These are phyloP conservation scores for Chenopodium suecicum DNA, from an alignment of 148 eudicot genomes.

Conservation along the genomic window DNA sequence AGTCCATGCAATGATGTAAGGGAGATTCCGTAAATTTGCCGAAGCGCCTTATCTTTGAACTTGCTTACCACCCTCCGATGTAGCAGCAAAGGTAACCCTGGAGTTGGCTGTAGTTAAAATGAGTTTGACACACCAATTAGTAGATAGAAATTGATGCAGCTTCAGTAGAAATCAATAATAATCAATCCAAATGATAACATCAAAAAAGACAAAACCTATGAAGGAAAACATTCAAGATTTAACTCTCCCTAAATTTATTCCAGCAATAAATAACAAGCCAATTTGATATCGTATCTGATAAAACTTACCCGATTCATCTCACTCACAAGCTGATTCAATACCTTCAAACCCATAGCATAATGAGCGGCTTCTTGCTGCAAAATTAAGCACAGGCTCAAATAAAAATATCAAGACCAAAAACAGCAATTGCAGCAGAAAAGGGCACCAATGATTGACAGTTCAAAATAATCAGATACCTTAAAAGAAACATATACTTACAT, in stretches of 20 bases:
- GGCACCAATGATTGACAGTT: background rate
- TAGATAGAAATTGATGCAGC: background rate
- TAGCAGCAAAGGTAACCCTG: slow-evolving; percentile 61
- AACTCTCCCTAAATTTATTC: background rate
- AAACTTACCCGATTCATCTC: slow-evolving; percentile 75
- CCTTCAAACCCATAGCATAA: slow-evolving; percentile 71
- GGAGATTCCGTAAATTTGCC: slow-evolving; percentile 78
- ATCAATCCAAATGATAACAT: background rate
- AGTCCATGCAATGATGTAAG: slow-evolving; percentile 70
- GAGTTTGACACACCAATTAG: slow-evolving; percentile 5
- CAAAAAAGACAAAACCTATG: background rate
- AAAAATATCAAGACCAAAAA: slow-evolving; percentile 3
- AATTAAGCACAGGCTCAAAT: slow-evolving; percentile 4
- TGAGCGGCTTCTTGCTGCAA: slow-evolving; percentile 55
- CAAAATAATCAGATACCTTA: too few species aligned
- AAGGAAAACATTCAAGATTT: background rate
- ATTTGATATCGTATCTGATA: background rate
- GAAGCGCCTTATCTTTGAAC: slow-evolving; percentile 73
- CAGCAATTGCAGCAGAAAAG: background rate
- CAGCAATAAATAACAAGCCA: slow-evolving; percentile 10
- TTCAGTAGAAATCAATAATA: background rate
- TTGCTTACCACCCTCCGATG: slow-evolving; percentile 69
- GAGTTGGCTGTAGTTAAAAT: slow-evolving; percentile 52
- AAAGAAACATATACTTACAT: too few species aligned
- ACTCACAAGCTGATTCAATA: slow-evolving; percentile 65